These are phyloP conservation scores for Hypoxylon perforatum DNA, from an alignment of 495 filamentous ascomycete species.

Conservation along the genomic window DNA sequence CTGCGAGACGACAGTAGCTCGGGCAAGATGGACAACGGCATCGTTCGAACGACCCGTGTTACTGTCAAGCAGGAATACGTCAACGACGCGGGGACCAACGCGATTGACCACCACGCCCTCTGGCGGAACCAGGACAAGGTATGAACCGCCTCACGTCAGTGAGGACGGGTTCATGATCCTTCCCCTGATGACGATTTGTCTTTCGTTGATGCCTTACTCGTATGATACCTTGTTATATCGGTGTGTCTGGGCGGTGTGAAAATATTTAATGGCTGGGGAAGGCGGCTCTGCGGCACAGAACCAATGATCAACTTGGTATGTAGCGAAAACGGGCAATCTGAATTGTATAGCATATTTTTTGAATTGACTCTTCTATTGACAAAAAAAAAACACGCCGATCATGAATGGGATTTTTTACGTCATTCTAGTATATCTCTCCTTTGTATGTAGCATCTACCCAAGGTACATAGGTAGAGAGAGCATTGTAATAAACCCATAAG, in stretches of 20 bases:
- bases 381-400: too few relatives aligned
- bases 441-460: too few relatives aligned
- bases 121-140: slow-evolving; percentile 20
- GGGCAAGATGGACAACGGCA: slow-evolving; percentile 25
- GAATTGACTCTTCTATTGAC: too few relatives aligned
- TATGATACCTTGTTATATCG: slow-evolving; percentile 18
- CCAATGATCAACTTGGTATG: too few relatives aligned
- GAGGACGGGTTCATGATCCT: background rate
- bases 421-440: too few relatives aligned
- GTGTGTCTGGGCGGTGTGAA: slow-evolving; percentile 6
- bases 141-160: slow-evolving; percentile 4
- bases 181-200: background rate
- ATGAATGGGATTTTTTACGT: too few relatives aligned
- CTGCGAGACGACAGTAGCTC: slow-evolving; percentile 17
- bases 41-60: slow-evolving; percentile 33
- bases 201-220: slow-evolving; percentile 9
- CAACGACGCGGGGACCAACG: slow-evolving; percentile 3
- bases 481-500: too few relatives aligned
- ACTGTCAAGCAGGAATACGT: slow-evolving; percentile 32
- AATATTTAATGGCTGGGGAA: too few relatives aligned
- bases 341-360: too few relatives aligned
- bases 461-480: too few relatives aligned
- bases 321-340: too few relatives aligned
- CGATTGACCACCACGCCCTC: slow-evolving; percentile 17
- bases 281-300: too few relatives aligned